Evolutionary conservation across 2,329 filamentous ascomycete species (phyloP).

Genomic region (Cladosporium sphaerospermum): DNA sequence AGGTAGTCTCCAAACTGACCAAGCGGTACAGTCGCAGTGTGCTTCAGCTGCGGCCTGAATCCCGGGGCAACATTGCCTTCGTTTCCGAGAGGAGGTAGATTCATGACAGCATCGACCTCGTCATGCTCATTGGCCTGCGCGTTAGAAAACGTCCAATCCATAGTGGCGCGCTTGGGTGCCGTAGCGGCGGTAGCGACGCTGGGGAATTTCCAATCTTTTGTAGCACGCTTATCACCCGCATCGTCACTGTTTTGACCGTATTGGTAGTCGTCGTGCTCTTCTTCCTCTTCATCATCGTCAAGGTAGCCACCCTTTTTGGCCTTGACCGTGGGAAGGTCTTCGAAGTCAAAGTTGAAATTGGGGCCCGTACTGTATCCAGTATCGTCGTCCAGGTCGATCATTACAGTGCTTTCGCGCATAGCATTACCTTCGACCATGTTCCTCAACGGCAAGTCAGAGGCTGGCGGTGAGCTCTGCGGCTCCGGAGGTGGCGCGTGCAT

Average conservation of each 20-base stretch:
- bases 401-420: slow-evolving; percentile 46
- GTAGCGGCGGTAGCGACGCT: slow-evolving; percentile 22
- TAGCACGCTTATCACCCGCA: slow-evolving; percentile 32
- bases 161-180: slow-evolving; percentile 37
- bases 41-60: slow-evolving; percentile 36
- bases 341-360: slow-evolving; percentile 41
- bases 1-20: slow-evolving; percentile 35
- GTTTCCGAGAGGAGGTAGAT: slow-evolving; percentile 26
- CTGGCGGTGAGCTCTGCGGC: slow-evolving; percentile 37
- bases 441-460: slow-evolving; percentile 52
- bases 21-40: slow-evolving; percentile 36
- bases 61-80: slow-evolving; percentile 24
- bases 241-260: slow-evolving; percentile 29
- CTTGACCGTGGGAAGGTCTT: slow-evolving; percentile 50
- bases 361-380: slow-evolving; percentile 43
- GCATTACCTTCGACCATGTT: slow-evolving; percentile 31
- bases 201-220: slow-evolving; percentile 52
- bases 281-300: slow-evolving; percentile 6
- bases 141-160: slow-evolving; percentile 44
- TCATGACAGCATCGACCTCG: slow-evolving; percentile 22
- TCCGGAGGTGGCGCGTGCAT: slow-evolving; percentile 47
- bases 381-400: slow-evolving; percentile 55
- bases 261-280: slow-evolving; percentile 34
- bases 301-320: slow-evolving; percentile 37
- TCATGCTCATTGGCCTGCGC: slow-evolving; percentile 27